Percentiles rank a stretch among this genome's conserved stretches.
phyloP scores from a whole-genome alignment of 2,329 filamentous ascomycete genomes.

The Myrmaecium sp. region DNA sequence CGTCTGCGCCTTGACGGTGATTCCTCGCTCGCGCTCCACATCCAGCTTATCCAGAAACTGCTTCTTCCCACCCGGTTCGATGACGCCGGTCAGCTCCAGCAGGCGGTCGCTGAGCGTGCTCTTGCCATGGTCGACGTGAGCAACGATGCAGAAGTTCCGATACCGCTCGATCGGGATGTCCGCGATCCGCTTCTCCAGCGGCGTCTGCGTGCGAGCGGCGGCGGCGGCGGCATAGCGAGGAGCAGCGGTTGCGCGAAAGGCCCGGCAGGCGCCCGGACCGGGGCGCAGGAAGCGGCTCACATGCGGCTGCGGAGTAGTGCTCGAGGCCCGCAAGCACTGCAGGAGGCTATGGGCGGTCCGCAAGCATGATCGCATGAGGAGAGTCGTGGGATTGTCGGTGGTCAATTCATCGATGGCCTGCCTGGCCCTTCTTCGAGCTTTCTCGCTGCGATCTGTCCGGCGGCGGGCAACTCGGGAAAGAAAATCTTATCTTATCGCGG shows the following conservation, averaged over 20 bases:
- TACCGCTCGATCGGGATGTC: conserved; percentile 63
- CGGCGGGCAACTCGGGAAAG: too few species aligned
- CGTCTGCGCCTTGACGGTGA: conserved; percentile 97
- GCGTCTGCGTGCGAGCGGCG: conserved; percentile 24
- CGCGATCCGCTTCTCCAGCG: conserved; percentile 47
- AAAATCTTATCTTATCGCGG: conserved; percentile 13
- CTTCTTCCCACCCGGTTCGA: conserved; percentile 69
- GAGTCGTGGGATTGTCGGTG: conserved; percentile 2
- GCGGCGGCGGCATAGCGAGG: too few species aligned
- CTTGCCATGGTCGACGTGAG: conserved; percentile 97
- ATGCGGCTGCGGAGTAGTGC: conserved; percentile 2
- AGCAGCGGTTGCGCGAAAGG: conserved; percentile 12
- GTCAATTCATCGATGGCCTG: too few species aligned
- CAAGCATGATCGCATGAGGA: conserved; percentile 32
- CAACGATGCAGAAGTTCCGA: conserved; percentile 96
- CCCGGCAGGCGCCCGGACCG: conserved; percentile 10
- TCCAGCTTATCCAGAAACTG: conserved; percentile 95
- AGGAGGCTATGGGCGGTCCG: conserved; percentile 25
- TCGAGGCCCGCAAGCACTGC: conserved; percentile 16
- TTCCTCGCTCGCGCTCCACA: conserved; percentile 87
- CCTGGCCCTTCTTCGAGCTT: too few species aligned
- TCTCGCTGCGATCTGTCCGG: too few species aligned
- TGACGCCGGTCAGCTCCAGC: conserved; percentile 87
- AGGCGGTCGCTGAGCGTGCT: conserved; percentile 86
- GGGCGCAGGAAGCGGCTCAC: background rate